Conservation (phyloP, 768 basidiomycete species). For the Mycena polygramma region DNA sequence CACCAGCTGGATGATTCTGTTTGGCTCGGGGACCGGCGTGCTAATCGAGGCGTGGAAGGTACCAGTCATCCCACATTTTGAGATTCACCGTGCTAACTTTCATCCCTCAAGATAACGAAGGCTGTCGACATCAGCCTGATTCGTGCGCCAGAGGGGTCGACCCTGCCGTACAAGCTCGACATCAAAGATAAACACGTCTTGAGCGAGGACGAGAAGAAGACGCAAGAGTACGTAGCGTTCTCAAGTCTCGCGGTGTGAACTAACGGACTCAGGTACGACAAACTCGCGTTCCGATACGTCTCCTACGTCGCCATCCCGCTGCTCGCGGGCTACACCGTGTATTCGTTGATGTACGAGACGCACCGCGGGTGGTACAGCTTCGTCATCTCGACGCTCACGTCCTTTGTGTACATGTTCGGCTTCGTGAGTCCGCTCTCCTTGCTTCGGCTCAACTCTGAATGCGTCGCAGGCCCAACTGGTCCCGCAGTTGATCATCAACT, state of each 20-base stretch:
- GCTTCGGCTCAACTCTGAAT: constrained; percentile 32
- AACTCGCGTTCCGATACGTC: constrained; percentile 94
- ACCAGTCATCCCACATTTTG: constrained; percentile 34
- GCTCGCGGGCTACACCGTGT: constrained; percentile 80
- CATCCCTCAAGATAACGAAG: constrained; percentile 75
- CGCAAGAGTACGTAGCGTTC: constrained; percentile 83
- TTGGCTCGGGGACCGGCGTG: constrained; percentile 86
- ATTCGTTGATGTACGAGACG: constrained; percentile 85
- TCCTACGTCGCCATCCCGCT: constrained; percentile 90
- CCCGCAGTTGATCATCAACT: constrained; percentile 95
- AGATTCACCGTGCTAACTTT: constrained; percentile 35
- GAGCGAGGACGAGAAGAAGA: constrained; percentile 97
- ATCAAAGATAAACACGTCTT: constrained; percentile 97
- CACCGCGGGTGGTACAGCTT: constrained; percentile 98
- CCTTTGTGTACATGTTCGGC: constrained; percentile 96
- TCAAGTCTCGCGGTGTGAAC: not conserved
- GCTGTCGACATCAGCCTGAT: constrained; percentile 89
- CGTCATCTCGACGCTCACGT: constrained; percentile 91
- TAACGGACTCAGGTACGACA: constrained; percentile 76
- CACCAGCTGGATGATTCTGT: constrained; percentile 98
- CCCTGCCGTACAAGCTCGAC: constrained; percentile 82
- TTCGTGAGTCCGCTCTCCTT: constrained; percentile 75
- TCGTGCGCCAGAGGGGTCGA: constrained; percentile 70
- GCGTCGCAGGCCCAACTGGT: constrained; percentile 80
- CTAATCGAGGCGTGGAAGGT: constrained; percentile 97